Conservation (phyloP, 257 asterid species). For the Solanum infundibuliforme region DNA sequence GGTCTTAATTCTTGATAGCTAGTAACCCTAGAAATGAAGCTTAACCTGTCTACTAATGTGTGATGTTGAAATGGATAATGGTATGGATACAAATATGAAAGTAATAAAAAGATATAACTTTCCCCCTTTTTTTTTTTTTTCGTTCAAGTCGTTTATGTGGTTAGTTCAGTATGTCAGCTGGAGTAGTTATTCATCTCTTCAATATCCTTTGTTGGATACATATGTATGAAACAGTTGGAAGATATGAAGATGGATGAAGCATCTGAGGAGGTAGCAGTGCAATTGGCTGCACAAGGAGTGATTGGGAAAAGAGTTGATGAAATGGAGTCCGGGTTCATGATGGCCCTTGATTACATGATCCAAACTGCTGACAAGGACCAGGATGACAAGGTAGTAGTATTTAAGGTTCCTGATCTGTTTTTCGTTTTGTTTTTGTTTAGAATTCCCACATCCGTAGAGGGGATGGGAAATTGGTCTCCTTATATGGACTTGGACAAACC, state of each 20-base stretch:
- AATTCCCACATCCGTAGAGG: too few relatives aligned
- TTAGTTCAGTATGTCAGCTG: background rate
- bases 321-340: conserved; percentile 92
- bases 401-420: background rate
- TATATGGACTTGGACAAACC: too few relatives aligned
- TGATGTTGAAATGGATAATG: background rate
- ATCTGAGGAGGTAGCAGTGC: conserved; percentile 79
- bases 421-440: background rate
- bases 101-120: background rate
- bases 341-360: conserved; percentile 97
- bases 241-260: conserved; percentile 96
- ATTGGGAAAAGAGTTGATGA: conserved; percentile 96
- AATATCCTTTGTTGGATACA: background rate
- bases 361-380: conserved; percentile 75
- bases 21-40: background rate
- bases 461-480: too few relatives aligned
- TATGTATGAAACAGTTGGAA: conserved; percentile 47
- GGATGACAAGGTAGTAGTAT: conserved; percentile 69
- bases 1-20: background rate
- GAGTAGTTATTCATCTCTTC: background rate
- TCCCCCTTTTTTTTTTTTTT: background rate
- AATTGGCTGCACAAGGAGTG: conserved; percentile 95
- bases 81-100: background rate
- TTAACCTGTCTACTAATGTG: background rate
- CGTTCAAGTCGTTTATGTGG: background rate